Conservation (phyloP, 1,284 basidiomycete species). For the Pterulicium gracile region DNA sequence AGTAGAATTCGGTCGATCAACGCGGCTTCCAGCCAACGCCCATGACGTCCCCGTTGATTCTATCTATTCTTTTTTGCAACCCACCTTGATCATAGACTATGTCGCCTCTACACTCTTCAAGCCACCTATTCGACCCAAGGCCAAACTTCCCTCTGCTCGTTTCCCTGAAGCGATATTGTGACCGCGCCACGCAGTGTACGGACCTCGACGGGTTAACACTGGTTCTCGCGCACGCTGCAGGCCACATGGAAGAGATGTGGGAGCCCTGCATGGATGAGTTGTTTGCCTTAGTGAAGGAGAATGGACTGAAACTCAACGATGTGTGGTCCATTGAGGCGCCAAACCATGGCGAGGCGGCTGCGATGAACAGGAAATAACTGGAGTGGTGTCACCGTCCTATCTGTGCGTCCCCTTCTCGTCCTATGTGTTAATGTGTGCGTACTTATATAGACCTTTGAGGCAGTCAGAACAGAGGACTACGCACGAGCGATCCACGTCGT, state of each 20-base stretch:
- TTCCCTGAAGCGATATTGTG: slow-evolving; percentile 39
- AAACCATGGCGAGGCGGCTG: slow-evolving; percentile 43
- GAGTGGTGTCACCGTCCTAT: slow-evolving; percentile 27
- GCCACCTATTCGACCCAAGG: slow-evolving; percentile 40
- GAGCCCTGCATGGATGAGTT: slow-evolving; percentile 42
- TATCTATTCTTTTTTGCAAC: too few species aligned
- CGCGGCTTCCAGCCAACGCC: too few species aligned
- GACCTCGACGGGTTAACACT: slow-evolving; percentile 34
- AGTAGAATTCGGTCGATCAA: too few species aligned
- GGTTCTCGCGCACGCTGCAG: slow-evolving; percentile 39
- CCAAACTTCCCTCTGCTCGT: slow-evolving; percentile 36
- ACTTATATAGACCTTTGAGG: too few species aligned
- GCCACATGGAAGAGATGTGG: slow-evolving; percentile 47
- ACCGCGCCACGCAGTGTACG: slow-evolving; percentile 19
- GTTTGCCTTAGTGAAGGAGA: slow-evolving; percentile 17
- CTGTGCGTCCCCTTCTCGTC: slow-evolving; percentile 22
- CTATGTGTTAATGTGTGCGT: too few species aligned
- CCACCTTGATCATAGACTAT: too few species aligned
- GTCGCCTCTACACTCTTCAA: too few species aligned
- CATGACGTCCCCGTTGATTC: too few species aligned
- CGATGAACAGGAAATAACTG: slow-evolving; percentile 34
- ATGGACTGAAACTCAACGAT: slow-evolving; percentile 28
- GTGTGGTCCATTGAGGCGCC: slow-evolving; percentile 43
- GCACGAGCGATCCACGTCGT: slow-evolving; percentile 22
- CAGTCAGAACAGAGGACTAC: slow-evolving; percentile 27